Evolutionary conservation across 148 eudicot genomes (phyloP).

Genomic region (Heliamphora exappendiculata): DNA sequence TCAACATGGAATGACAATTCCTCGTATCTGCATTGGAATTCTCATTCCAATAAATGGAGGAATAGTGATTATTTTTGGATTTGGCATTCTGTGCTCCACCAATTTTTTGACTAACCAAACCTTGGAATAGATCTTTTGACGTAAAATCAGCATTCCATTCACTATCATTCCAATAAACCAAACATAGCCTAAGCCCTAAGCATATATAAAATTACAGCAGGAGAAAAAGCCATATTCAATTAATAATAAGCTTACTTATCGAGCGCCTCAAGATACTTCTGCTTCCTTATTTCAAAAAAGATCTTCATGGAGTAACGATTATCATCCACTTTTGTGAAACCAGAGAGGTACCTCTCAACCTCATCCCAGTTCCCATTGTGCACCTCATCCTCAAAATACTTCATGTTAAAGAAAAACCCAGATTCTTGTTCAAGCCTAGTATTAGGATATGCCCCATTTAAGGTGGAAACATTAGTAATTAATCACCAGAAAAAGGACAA

Average conservation of each 20-base stretch:
- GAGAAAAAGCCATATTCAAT: neutral
- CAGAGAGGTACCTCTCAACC: constrained; percentile 53
- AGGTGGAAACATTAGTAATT: neutral
- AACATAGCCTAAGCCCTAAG: too few species aligned
- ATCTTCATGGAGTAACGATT: constrained; percentile 56
- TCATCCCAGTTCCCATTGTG: constrained; percentile 58
- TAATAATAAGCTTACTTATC: constrained; percentile 33
- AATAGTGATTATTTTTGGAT: too few species aligned
- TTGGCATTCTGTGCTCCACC: too few species aligned
- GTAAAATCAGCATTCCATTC: too few species aligned
- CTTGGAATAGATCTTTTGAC: too few species aligned
- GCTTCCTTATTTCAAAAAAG: constrained; percentile 49
- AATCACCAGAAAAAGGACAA: constrained; percentile 5
- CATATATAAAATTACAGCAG: neutral
- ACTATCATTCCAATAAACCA: too few species aligned
- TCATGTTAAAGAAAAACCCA: constrained; percentile 58
- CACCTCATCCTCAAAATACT: constrained; percentile 52
- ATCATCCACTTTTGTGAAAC: constrained; percentile 55
- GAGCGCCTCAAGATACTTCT: constrained; percentile 55
- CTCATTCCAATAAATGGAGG: too few species aligned
- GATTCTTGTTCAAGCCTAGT: constrained; percentile 57
- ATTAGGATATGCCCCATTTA: neutral
- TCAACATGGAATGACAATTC: too few species aligned
- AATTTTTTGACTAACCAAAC: too few species aligned
- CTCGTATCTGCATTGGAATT: too few species aligned